Conservation (phyloP, 352 stramenopile genomes). For the Globisporangium parvum region DNA sequence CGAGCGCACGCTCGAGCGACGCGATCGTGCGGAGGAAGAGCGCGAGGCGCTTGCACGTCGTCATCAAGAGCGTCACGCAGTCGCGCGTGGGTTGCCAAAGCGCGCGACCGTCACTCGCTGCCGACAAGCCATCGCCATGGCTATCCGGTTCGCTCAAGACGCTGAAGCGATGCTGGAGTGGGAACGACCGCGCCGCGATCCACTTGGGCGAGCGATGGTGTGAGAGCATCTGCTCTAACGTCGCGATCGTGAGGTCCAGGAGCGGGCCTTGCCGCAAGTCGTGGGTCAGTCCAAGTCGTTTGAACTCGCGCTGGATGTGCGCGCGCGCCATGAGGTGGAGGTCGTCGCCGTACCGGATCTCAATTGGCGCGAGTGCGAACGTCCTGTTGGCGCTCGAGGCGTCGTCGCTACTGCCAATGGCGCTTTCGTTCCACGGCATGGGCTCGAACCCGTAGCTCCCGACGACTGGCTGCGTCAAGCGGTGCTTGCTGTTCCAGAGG, state of each 20-base stretch:
- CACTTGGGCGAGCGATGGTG: too few relatives aligned
- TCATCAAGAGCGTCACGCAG: constrained; percentile 43
- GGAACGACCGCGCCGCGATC: too few relatives aligned
- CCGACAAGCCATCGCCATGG: not conserved
- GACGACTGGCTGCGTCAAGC: constrained; percentile 14
- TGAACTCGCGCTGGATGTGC: too few relatives aligned
- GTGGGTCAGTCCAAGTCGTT: too few relatives aligned
- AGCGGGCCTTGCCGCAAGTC: too few relatives aligned
- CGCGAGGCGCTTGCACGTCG: constrained; percentile 49
- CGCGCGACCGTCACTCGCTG: too few relatives aligned
- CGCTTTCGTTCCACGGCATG: not conserved
- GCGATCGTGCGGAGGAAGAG: constrained; percentile 37
- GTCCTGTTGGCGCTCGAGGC: not conserved
- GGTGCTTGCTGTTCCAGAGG: constrained; percentile 28
- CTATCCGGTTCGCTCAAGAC: not conserved
- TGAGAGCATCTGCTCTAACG: too few relatives aligned
- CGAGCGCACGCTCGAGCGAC: too few relatives aligned
- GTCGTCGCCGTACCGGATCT: constrained; percentile 36
- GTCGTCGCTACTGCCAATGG: too few relatives aligned
- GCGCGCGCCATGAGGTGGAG: too few relatives aligned
- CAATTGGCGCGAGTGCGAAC: constrained; percentile 6
- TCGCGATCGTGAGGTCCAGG: too few relatives aligned
- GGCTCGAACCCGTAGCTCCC: constrained; percentile 10
- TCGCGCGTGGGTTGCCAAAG: not conserved
- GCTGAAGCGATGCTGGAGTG: constrained; percentile 16